Base-by-base conservation (phyloP, 129 eudicot genomes). In the Ambrosia trifida region DNA sequence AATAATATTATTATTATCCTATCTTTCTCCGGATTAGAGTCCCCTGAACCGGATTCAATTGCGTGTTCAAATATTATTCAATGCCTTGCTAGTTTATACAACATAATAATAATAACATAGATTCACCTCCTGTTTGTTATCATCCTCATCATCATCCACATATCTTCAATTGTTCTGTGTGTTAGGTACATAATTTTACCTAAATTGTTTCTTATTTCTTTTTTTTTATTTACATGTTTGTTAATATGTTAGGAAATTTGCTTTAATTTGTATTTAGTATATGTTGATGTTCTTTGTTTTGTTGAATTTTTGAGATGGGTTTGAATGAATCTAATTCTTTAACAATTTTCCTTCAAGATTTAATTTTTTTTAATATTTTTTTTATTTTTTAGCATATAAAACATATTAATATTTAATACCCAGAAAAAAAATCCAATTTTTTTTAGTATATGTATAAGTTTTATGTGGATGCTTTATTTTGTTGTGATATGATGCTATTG, bases 31-130 rank as follows among this genome's bases (percentile, higher is more conserved):
- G 28, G 28, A 24, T 24, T 24, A 24, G 28, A 24, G 17, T 53
- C 62, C 50, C 54, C 56, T 11, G 20, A 69, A 69, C 35, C 12
- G 63, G 52, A 70, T 58, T 68, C 17, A 72, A 49, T 72, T 72
- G 76, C 76, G 76, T 72, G 76, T 72, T 43, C 68, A 72, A 43
- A 59, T 44, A 72, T 41, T 62, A 59, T 41, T 62, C 56, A 35
- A 36, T 69, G 49, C 49, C 36, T 16, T 40, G 3, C 2, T 20
- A 13, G 5, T 7, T 28, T 45, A 6, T 0, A 68, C 32, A 72
- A 20, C 24, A 59, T 50, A 24, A 24, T 24, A 24, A 24, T 24
- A 24, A 24, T 1, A 24, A 24, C 28, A 59, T 41, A 72, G 56
- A 72, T 58, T 33, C 69, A 72, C 28, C 28, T 24, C 28, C 28